These are phyloP conservation scores for Naematelia encephala DNA, from an alignment of 768 basidiomycete genomes.

Conservation along the genomic window DNA sequence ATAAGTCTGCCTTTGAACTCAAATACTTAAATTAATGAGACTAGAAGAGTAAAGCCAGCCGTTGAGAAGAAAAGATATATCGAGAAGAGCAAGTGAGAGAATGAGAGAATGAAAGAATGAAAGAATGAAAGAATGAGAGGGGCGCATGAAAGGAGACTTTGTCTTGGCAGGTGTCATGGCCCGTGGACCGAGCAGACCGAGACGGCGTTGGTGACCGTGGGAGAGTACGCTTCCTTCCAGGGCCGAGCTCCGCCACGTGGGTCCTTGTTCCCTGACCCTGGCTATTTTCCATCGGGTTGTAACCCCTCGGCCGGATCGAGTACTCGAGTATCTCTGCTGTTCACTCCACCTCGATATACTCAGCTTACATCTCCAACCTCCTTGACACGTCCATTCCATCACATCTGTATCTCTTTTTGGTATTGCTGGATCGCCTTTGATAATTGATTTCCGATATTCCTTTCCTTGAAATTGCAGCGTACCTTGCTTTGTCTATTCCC, in stretches of 20 bases:
- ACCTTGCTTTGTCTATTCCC: too few relatives aligned
- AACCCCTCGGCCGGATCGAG: too few relatives aligned
- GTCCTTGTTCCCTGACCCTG: not conserved
- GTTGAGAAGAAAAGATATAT: not conserved
- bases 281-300: not conserved
- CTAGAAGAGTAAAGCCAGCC: too few relatives aligned
- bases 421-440: too few relatives aligned
- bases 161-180: not conserved
- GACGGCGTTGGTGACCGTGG: slow-evolving; percentile 2
- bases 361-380: too few relatives aligned
- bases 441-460: not conserved
- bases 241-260: not conserved
- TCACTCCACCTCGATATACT: too few relatives aligned
- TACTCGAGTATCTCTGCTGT: too few relatives aligned
- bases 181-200: not conserved
- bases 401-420: too few relatives aligned
- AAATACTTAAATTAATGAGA: too few relatives aligned
- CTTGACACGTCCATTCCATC: too few relatives aligned
- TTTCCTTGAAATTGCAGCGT: too few relatives aligned
- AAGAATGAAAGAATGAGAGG: not conserved
- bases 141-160: not conserved
- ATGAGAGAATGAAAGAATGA: not conserved
- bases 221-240: not conserved
- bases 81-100: not conserved
- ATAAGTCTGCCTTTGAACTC: too few relatives aligned